Evolutionary conservation across 2,329 filamentous ascomycete species (phyloP), one percentile per base, ranked within the genome.

Genomic region (Hortaea sp.): DNA sequence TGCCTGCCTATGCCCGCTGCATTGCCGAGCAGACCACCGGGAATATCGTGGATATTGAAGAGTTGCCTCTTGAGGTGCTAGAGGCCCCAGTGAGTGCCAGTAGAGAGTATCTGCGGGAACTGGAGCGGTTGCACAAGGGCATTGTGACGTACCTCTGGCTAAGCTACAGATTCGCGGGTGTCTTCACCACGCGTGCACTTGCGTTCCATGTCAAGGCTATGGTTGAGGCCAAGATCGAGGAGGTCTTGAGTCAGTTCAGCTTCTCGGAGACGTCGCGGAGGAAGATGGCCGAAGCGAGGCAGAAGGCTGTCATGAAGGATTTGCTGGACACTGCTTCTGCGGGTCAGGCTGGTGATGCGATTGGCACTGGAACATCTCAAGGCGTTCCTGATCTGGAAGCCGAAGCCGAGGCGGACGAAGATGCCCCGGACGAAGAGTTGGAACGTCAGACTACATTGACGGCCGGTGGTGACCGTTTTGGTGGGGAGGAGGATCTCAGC

Each of bases 81-180:
- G 86, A 95, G 50, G 49, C 69, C 28, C 58, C 67, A 0, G 62
- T 72, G 1, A 68, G 66, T 0, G 62, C 63, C 1, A 63, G 65
- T 10, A 67, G 74, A 44, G 63, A 70, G 0, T 86, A 88, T 54
- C 72, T 98, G 7, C 69, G 71, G 45, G 67, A 72, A 6, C 71
- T 97, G 13, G 92, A 98, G 63, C 64, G 70, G 3, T 73, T 98
- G 11, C 92, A 98, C 68, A 85, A 86, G 57, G 74, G 79, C 29
- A 70, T 98, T 34, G 87, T 90, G 39, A 70, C 89, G 41, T 98
- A 97, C 62, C 74, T 94, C 1, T 98, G 92, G 92, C 73, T 98
- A 11, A 90, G 85, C 56, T 97, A 90, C 66, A 82, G 90, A 5
- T 94, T 90, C 64, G 74, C 80, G 3, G 85, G 86, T 42, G 75